A percentile compares a stretch with the other conserved stretches of the same genome.
These are phyloP conservation scores for Canariomyces notabilis DNA, from an alignment of 2,329 filamentous ascomycete genomes.

Conservation along the genomic window DNA sequence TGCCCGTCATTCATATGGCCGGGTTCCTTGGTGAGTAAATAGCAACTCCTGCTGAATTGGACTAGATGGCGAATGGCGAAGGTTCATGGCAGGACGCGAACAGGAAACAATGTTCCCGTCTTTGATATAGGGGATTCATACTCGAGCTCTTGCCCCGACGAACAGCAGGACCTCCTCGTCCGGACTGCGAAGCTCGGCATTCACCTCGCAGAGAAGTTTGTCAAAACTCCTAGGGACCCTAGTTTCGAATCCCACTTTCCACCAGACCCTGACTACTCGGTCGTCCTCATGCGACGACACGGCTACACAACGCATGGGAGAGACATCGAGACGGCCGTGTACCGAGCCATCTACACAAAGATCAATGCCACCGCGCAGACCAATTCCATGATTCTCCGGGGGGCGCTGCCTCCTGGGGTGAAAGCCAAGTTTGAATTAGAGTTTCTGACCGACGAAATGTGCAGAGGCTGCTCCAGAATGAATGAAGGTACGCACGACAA, in stretches of 20 bases:
- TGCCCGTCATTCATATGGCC: conserved; percentile 9
- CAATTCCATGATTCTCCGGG: conserved; percentile 9
- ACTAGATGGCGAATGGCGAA: background rate
- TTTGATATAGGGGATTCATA: conserved; percentile 4
- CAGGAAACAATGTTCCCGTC: conserved; percentile 3
- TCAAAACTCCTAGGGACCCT: background rate
- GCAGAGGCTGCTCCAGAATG: conserved; percentile 4
- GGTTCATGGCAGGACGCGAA: background rate
- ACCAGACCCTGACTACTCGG: background rate
- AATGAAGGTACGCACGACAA: conserved; percentile 12
- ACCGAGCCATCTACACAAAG: conserved; percentile 12
- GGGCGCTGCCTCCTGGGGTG: conserved; percentile 2
- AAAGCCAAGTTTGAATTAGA: conserved; percentile 4
- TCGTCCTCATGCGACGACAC: conserved; percentile 7
- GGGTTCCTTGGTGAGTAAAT: conserved; percentile 7
- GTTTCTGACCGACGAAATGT: conserved; percentile 7
- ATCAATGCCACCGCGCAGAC: conserved; percentile 10
- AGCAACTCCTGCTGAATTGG: background rate
- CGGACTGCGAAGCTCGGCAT: conserved; percentile 1
- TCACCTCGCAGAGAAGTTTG: conserved; percentile 5
- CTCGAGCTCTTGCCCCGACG: background rate
- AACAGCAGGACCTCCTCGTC: conserved; percentile 9
- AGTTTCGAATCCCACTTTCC: background rate
- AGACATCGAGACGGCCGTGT: conserved; percentile 11
- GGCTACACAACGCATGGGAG: conserved; percentile 10